Conservation (phyloP, 2,329 filamentous ascomycete species). For the Monascus ruber region DNA sequence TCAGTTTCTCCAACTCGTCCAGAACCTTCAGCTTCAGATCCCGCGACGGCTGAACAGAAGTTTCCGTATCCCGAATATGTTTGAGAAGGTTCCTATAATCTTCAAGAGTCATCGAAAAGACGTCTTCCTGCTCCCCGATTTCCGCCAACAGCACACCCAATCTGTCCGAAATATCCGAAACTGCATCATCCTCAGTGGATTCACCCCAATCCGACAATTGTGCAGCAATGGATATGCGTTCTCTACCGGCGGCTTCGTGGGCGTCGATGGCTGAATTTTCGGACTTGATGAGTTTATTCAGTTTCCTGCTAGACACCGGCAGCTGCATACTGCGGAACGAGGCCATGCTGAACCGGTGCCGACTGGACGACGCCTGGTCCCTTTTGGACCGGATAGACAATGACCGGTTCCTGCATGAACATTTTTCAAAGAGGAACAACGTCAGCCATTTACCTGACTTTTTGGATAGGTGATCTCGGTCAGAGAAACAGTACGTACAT, state of each 20-base stretch:
- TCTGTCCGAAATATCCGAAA: constrained; percentile 91
- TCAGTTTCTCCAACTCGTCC: constrained; percentile 85
- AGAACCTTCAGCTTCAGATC: constrained; percentile 78
- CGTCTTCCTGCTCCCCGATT: constrained; percentile 86
- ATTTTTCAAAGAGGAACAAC: too few species aligned
- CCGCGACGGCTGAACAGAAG: constrained; percentile 83
- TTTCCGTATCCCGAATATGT: constrained; percentile 88
- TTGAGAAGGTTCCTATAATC: constrained; percentile 75
- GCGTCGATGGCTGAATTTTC: constrained; percentile 79
- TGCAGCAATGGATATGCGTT: constrained; percentile 71
- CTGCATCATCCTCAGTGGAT: constrained; percentile 71
- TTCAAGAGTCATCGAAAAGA: constrained; percentile 76
- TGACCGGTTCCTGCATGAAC: constrained; percentile 28
- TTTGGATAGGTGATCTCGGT: background rate
- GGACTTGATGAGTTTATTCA: constrained; percentile 88
- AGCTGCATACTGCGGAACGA: constrained; percentile 77
- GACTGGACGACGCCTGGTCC: constrained; percentile 14
- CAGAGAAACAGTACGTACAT: constrained; percentile 6
- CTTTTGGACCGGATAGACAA: constrained; percentile 28
- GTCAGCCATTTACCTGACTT: too few species aligned
- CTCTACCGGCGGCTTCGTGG: constrained; percentile 73
- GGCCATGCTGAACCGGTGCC: constrained; percentile 71
- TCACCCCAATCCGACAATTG: constrained; percentile 97
- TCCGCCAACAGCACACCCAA: constrained; percentile 84
- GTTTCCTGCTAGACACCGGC: constrained; percentile 76